Base-by-base conservation (phyloP, 1,284 basidiomycete genomes). In the Mrakiaceae sp. region DNA sequence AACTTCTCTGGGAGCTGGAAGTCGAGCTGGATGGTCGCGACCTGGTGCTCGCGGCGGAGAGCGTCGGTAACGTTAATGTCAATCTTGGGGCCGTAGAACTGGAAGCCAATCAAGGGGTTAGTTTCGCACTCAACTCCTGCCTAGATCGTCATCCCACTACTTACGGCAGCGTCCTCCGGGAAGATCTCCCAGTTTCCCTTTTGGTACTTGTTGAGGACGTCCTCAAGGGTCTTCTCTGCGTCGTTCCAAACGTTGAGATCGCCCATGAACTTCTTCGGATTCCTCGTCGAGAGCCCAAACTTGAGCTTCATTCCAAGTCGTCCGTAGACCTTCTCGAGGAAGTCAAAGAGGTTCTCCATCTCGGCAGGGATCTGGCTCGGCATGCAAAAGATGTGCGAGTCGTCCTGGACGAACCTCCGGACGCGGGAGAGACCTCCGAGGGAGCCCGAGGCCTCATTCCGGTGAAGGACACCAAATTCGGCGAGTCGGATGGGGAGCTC, bases 1-100 rank as follows among this genome's bases (percentile, higher is more conserved):
- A 99, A 98, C 60, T 92, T 87, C 74, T 97, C 88, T n/a, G 96
- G 96, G 8, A 99, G 84, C 77, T 98, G 92, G 84, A 98, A 99
- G 80, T 98, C 96, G 69, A 99, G 88, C 78, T 98, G 90, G 76
- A 98, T 98, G 4, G 96, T 98, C 56, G 94, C 95, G 71, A 96
- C 98, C 78, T 99, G 96, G 85, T 93, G 94, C 48, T 92, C 90
- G 59, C 94, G 86, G 67, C 83, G 85, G 48, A 97, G 80, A 0
- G 96, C 95, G 74, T 99, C 96, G 48, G 85, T 85, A 75, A 98
- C 90, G 68, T 90, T 93, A 78, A 99, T 96, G 78, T 98, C 96
- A 74, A 98, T 96, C 81, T 97, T 94, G 67, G 91, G 92, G 2
- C 91, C 91, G 76, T 95, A 95, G 82, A 94, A 94, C 16, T 68